Conservation (phyloP, 495 filamentous ascomycete species). For the Hypomontagnella submonticulosa region DNA sequence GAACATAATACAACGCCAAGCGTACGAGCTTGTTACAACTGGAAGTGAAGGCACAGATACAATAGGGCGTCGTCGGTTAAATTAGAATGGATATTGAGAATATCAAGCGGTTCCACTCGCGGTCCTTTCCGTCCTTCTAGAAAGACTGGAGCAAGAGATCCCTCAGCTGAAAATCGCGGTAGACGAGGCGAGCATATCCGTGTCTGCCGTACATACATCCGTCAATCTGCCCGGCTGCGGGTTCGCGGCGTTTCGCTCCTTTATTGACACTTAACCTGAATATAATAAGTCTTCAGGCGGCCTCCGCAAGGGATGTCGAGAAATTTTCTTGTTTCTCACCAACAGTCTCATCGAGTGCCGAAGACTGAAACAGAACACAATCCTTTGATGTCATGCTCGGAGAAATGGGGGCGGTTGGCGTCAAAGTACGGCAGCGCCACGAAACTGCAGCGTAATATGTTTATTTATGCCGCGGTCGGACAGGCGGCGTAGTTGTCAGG, state of each 20-base stretch:
- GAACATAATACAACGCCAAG: conserved; percentile 4
- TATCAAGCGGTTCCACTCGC: conserved; percentile 14
- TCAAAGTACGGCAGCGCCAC: conserved; percentile 21
- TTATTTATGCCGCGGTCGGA: conserved; percentile 42
- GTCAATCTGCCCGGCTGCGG: too few species aligned
- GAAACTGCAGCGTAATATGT: conserved; percentile 37
- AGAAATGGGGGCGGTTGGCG: conserved; percentile 11
- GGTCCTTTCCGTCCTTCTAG: conserved; percentile 29
- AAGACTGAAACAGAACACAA: conserved; percentile 28
- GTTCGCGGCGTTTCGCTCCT: too few species aligned
- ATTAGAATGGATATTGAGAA: conserved; percentile 20
- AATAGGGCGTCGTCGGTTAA: conserved; percentile 29
- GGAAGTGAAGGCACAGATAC: conserved; percentile 11
- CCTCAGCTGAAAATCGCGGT: conserved; percentile 30
- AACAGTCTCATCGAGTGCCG: conserved; percentile 20
- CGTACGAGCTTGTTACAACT: conserved; percentile 9
- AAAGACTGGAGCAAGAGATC: conserved; percentile 20
- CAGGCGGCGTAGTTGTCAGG: conserved; percentile 4
- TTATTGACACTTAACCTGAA: too few species aligned
- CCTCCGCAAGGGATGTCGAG: conserved; percentile 9
- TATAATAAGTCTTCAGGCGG: too few species aligned
- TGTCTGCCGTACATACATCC: conserved; percentile 1
- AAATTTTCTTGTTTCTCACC: conserved; percentile 4
- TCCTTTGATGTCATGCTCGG: conserved; percentile 29
- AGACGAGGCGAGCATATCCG: conserved; percentile 25